Evolutionary conservation across 2,329 filamentous ascomycete species (phyloP), one percentile per base, ranked within the genome.

Genomic region (Neofusicoccum umdonicola): DNA sequence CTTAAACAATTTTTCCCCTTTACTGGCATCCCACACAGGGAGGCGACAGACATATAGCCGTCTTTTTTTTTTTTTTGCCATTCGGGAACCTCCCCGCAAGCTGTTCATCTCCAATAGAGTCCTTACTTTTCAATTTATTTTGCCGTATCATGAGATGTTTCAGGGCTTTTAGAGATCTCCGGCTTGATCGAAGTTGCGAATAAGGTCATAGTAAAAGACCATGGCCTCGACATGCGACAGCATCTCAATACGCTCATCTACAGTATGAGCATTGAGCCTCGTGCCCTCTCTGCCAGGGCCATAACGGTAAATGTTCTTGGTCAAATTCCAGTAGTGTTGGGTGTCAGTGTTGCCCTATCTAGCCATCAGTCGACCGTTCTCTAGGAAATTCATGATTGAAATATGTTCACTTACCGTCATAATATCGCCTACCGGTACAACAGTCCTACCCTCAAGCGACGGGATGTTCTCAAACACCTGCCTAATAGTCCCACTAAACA

Each of bases 231-330:
- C 63, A 70, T 82, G 79, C 17, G 77, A 78, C 66, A 73, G 71
- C 54, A 81, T 74, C 15, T 72, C 73, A 35, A 84, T 72, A 27
- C 74, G 77, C 73, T 85, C 83, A 68, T 85, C 80, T 1, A 84
- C 80, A 0, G 82, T 84, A 68, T 84, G 82, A 7, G 81, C 81
- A 62, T 82, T 82, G 8, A 78, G 69, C 41, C 79, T 60, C 0
- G 78, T 78, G 0, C 75, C 78, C 27, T 79, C 77, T 62, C 81
- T 80, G 1, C 80, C 78, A 1, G 82, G 82, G 13, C 78, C 81
- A 69, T 83, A 85, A 1, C 83, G 75, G 68, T 83, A 85, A 8
- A 85, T 84, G 62, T 84, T 81, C 66, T 78, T 76, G n/a, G 81
- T 81, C 66, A 84, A 66, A 44, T 77, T 72, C 83, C 82, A 85